phyloP scores from a whole-genome alignment of 371 early-diverging fungal genomes.

The Gilbertella persicaria region DNA sequence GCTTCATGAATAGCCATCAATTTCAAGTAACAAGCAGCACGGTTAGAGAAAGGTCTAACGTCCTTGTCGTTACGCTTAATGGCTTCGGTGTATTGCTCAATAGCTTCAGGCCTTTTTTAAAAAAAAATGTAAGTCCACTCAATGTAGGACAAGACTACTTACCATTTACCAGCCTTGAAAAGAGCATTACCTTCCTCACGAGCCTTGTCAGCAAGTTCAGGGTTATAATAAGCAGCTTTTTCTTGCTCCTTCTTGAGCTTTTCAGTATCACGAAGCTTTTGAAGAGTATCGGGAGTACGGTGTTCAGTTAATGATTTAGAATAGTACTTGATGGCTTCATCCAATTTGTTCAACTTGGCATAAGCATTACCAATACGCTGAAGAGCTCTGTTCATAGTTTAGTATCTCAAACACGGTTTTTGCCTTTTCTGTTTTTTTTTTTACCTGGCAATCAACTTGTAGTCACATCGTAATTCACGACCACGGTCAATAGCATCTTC shows the following conservation, averaged over 20 bases:
- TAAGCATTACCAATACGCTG: slow-evolving; percentile 93
- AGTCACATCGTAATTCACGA: slow-evolving; percentile 90
- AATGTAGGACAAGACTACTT: slow-evolving; percentile 1
- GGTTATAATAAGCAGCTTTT: slow-evolving; percentile 86
- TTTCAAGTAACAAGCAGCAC: slow-evolving; percentile 96
- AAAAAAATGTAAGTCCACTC: neutral
- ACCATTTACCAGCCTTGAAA: slow-evolving; percentile 88
- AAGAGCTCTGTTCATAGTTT: slow-evolving; percentile 61
- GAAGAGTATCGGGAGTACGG: slow-evolving; percentile 91
- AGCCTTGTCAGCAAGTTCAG: slow-evolving; percentile 85
- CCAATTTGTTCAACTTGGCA: slow-evolving; percentile 75
- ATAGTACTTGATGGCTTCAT: slow-evolving; percentile 89
- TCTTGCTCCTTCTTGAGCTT: slow-evolving; percentile 78
- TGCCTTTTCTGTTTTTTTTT: neutral
- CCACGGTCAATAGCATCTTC: slow-evolving; percentile 92
- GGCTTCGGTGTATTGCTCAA: slow-evolving; percentile 94
- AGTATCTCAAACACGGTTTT: neutral
- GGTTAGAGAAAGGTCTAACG: slow-evolving; percentile 91
- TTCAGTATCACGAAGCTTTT: slow-evolving; percentile 87
- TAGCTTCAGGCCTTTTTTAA: slow-evolving; percentile 71
- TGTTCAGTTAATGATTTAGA: slow-evolving; percentile 95
- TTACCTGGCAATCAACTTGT: slow-evolving; percentile 91
- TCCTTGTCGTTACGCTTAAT: slow-evolving; percentile 95
- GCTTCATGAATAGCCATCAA: slow-evolving; percentile 94
- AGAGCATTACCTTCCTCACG: slow-evolving; percentile 93